Base-by-base conservation (phyloP, 768 basidiomycete genomes). In the Lepiota venenata region DNA sequence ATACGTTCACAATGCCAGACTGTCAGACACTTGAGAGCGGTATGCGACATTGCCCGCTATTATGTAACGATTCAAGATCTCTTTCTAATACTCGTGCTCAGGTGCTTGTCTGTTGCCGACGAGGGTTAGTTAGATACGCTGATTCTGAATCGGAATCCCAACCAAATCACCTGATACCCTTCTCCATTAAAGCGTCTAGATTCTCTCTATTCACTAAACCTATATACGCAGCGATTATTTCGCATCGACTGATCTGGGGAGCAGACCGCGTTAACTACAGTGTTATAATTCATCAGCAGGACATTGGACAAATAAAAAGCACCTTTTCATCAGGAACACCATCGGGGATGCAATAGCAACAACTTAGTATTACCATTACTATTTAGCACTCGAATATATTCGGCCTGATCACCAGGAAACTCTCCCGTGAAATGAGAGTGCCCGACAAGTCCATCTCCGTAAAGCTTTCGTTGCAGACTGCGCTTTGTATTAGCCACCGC, bases 81-180 rank as follows among this genome's bases (percentile, higher is more conserved):
- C 82, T 52, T 85, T 70, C 87, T 87, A 89, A 69, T 86, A 88
- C 45, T 76, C 74, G 62, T 87, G 87, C 1, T 88, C 84, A 3
- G 87, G 88, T 0, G 86, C 85, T 71, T 90, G 87, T 1, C 86
- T 86, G 58, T 86, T 85, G 6, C 86, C 87, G 60, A 87, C 85
- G 47, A 88, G 72, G n/a, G n/a, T n/a, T n/a, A n/a, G 12, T 25
- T 11, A 32, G 43, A 40, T 43, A 21, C 35, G 16, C 5, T n/a
- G n/a, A n/a, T n/a, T n/a, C 15, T 47, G 7, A 35, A 20, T 16
- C 3, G 37, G 4, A 22, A n/a, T 18, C 21, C n/a, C 46, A 39
- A 7, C 21, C 4, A 21, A 56, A 66, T 38, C 53, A 70, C 57
- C 84, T 71, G 15, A 87, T 69, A 8, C 87, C 87, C 66, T 85